Base-by-base conservation (phyloP, 208 protist species). In the Herpetomonas samuelpessoai region DNA sequence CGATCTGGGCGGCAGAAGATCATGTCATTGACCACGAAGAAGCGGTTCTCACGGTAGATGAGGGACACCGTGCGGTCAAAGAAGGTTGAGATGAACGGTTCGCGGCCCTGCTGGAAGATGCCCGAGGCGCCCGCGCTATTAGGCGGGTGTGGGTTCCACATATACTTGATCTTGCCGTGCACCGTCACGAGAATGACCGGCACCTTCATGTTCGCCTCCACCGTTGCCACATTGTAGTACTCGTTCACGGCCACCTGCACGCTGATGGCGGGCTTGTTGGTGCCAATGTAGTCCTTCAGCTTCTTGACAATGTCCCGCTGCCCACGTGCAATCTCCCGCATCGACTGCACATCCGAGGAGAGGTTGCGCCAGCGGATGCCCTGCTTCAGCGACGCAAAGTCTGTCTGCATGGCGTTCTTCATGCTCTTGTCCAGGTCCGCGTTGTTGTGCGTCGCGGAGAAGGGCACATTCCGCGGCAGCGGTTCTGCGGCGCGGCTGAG, bases 61-160 rank as follows among this genome's bases (percentile, higher is more conserved):
- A 92, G 44, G 1, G 79, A 47, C 26, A 95, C 50, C 29, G 89
- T 95, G 72, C 89, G 89, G 58, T 95, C 86, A 44, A 93, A 88
- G 63, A 91, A 88, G 57, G 68, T 74, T 25, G 81, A 73, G 28
- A 88, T 46, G 57, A 82, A 85, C 7, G 86, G 83, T 16, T 72
- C 76, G 22, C 60, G 54, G 30, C 57, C 66, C 0, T 66, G 39
- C 18, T 64, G 47, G 59, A 81, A 82, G 18, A 76, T 71, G 26
- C 71, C 67, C 39, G 58, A 48, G n/a, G 52, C 74, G 45, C 62
- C 77, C 29, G 61, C 60, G 46, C 64, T 25, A 39, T 64, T 47
- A 14, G 60, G 60, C 18, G 65, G 64, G 14, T 64, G 39, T 41
- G 83, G 81, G 39, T 77, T 85, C 84, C 84, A 93, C 38, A 68